Percentiles rank a stretch among this genome's conserved stretches.
Evolutionary conservation across 176 grass and related monocot species (phyloP).

Genomic region (Carex littledalei): DNA sequence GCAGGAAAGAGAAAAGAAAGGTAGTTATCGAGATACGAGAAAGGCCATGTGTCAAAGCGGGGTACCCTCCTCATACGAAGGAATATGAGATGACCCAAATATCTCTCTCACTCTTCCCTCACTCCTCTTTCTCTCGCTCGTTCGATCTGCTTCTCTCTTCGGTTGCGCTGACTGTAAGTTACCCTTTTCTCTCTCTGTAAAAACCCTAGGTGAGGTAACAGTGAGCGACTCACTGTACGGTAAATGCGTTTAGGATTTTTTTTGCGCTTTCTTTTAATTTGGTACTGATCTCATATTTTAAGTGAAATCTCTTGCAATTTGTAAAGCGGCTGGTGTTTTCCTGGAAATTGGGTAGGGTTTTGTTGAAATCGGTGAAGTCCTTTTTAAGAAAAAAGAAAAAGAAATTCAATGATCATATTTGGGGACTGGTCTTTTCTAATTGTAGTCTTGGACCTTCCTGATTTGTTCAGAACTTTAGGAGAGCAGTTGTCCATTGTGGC

Average conservation of each 20-base stretch:
- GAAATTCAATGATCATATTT: neutral
- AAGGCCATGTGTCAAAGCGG: conserved; percentile 26
- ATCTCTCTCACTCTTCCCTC: neutral
- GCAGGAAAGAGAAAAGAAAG: conserved; percentile 3
- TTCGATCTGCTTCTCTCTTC: conserved; percentile 6
- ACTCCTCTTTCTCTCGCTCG: neutral
- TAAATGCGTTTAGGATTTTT: neutral
- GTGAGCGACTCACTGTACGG: neutral
- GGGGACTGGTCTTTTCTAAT: neutral
- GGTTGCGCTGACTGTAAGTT: conserved; percentile 7
- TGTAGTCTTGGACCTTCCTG: neutral
- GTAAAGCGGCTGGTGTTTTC: neutral
- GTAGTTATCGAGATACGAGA: conserved; percentile 26
- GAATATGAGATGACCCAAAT: neutral
- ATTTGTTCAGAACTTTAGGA: neutral
- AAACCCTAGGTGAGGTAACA: neutral
- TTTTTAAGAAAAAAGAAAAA: neutral
- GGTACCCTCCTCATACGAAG: neutral
- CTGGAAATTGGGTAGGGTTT: neutral
- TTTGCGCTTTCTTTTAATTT: neutral
- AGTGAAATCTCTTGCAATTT: neutral
- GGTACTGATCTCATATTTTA: neutral
- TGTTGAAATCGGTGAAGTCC: neutral
- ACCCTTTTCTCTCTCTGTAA: neutral
- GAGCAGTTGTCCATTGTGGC: neutral